Conservation (phyloP, 177 flowering plant genomes). For the Vitis hybrid region DNA sequence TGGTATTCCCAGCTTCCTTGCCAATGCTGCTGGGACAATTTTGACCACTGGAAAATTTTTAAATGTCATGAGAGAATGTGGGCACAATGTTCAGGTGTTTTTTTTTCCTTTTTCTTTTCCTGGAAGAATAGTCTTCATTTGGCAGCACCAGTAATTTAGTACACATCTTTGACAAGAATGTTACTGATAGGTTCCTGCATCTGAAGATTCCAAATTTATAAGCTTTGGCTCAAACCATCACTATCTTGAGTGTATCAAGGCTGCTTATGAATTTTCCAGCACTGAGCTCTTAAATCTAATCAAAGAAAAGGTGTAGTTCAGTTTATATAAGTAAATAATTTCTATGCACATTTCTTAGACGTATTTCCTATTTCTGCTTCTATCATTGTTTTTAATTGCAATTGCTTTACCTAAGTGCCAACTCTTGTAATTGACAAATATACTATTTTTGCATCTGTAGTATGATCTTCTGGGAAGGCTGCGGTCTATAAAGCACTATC, state of each 20-base stretch:
- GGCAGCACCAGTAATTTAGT: background rate
- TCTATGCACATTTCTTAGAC: background rate
- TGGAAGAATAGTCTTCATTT: background rate
- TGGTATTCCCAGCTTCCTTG: constrained; percentile 91
- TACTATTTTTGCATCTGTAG: constrained; percentile 33
- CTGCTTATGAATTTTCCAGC: constrained; percentile 91
- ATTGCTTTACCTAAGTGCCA: constrained; percentile 6
- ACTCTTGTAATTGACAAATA: constrained; percentile 6
- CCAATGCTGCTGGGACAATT: constrained; percentile 79
- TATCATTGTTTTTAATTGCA: background rate
- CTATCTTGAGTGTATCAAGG: constrained; percentile 85
- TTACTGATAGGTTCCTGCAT: constrained; percentile 63
- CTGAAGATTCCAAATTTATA: constrained; percentile 74
- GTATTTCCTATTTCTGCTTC: background rate
- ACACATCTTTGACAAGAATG: constrained; percentile 16
- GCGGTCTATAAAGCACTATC: constrained; percentile 88
- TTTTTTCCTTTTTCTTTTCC: background rate
- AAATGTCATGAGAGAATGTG: constrained; percentile 99
- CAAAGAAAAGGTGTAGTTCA: constrained; percentile 69
- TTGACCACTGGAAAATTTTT: constrained; percentile 97
- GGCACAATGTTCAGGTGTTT: constrained; percentile 86
- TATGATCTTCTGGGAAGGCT: constrained; percentile 92
- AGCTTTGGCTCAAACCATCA: constrained; percentile 88
- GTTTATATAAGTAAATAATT: constrained; percentile 9
- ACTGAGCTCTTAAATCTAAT: constrained; percentile 86